These are phyloP conservation scores for Alternaria incomplexa DNA, from an alignment of 2,329 filamentous ascomycete genomes.

Conservation along the genomic window DNA sequence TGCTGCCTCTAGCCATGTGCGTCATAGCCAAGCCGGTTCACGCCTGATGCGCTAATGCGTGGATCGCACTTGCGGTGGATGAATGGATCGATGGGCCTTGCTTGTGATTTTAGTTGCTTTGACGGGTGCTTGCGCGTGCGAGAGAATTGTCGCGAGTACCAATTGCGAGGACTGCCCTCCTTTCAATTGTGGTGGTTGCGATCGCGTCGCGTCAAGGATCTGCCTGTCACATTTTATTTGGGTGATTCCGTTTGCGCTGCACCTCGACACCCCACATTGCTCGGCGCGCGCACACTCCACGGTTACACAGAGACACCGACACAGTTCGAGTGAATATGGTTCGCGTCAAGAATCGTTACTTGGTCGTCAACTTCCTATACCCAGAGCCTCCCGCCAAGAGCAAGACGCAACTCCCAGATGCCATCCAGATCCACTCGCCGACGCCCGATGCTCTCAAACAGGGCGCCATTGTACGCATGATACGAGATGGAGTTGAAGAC, in stretches of 20 bases:
- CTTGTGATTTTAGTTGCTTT: not conserved
- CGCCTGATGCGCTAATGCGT: slow-evolving; percentile 13
- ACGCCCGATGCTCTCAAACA: slow-evolving; percentile 74
- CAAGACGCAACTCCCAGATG: slow-evolving; percentile 57
- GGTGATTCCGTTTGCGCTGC: not conserved
- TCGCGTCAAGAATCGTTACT: slow-evolving; percentile 92
- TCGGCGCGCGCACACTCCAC: not conserved
- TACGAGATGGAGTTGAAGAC: slow-evolving; percentile 54
- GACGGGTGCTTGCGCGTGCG: slow-evolving; percentile 1
- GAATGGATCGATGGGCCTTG: not conserved
- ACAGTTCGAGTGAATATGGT: too few species aligned
- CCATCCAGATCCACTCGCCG: slow-evolving; percentile 79
- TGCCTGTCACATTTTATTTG: not conserved
- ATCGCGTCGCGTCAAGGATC: not conserved
- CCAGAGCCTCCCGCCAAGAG: slow-evolving; percentile 60
- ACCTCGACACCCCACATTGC: not conserved
- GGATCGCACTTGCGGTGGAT: slow-evolving; percentile 6
- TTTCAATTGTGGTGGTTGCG: not conserved
- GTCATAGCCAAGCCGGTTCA: slow-evolving; percentile 29
- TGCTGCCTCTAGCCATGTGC: slow-evolving; percentile 28
- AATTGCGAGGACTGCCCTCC: not conserved
- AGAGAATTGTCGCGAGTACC: not conserved
- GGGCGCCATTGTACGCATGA: slow-evolving; percentile 68
- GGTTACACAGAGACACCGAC: too few species aligned
- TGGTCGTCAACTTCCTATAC: slow-evolving; percentile 93